phyloP scores from a whole-genome alignment of 495 filamentous ascomycete genomes.

The Aspergillus coremiiformis region DNA sequence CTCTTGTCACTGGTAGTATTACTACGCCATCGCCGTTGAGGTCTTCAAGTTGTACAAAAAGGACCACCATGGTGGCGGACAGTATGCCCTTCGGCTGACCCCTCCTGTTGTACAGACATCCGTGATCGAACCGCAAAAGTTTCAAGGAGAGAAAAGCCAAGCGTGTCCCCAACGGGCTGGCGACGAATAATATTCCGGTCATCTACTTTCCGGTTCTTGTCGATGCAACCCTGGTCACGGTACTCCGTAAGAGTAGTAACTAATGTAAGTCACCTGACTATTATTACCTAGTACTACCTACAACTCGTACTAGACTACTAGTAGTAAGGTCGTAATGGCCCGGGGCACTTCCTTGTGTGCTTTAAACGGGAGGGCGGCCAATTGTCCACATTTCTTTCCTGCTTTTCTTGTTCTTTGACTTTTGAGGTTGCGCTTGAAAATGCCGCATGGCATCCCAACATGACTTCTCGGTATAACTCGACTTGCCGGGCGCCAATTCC shows the following conservation, averaged over 20 bases:
- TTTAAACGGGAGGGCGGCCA: slow-evolving; percentile 11
- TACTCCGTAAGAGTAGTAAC: too few species aligned
- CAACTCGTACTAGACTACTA: too few species aligned
- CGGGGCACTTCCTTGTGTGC: neutral
- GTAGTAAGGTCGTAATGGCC: slow-evolving; percentile 6
- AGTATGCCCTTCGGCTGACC: too few species aligned
- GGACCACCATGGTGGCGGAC: neutral
- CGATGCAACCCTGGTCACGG: slow-evolving; percentile 19
- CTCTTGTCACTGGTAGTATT: too few species aligned
- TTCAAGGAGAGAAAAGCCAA: slow-evolving; percentile 1
- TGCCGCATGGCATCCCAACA: neutral
- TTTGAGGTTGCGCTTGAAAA: neutral
- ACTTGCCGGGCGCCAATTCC: neutral
- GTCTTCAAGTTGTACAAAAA: neutral
- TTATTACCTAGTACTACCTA: too few species aligned
- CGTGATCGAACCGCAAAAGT: neutral
- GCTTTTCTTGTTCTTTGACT: neutral
- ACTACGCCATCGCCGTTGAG: neutral
- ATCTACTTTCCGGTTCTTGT: neutral
- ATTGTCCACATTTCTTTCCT: neutral
- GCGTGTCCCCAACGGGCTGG: slow-evolving; percentile 20
- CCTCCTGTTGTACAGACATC: too few species aligned
- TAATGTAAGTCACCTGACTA: neutral
- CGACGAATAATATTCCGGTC: slow-evolving; percentile 17
- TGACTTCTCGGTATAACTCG: neutral